Evolutionary conservation across 345 rosid genomes (phyloP).

Genomic region (Aethionema arabicum): DNA sequence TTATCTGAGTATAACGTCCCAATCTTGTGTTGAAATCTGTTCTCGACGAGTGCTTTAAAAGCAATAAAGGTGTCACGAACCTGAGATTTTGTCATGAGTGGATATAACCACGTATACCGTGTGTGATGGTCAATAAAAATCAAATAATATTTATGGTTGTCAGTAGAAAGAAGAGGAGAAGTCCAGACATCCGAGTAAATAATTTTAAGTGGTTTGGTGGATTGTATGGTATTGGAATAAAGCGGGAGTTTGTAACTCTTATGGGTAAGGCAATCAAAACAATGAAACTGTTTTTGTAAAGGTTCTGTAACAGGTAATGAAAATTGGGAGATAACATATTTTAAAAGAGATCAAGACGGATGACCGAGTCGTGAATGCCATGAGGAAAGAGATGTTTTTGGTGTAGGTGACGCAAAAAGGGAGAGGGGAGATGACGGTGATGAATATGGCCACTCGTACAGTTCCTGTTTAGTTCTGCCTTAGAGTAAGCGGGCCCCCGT

Average conservation of each 20-base stretch:
- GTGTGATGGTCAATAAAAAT: background rate
- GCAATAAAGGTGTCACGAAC: background rate
- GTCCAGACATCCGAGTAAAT: too few species aligned
- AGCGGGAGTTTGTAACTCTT: too few species aligned
- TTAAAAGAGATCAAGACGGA: background rate
- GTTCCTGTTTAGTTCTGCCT: background rate
- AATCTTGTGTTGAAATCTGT: background rate
- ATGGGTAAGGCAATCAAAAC: background rate
- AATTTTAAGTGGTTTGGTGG: too few species aligned
- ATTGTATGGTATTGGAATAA: too few species aligned
- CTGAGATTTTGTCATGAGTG: background rate
- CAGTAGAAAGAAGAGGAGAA: too few species aligned
- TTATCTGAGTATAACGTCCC: background rate
- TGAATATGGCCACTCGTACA: background rate
- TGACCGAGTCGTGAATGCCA: conserved; percentile 7
- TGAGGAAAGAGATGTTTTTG: background rate
- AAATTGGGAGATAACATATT: background rate
- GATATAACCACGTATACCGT: background rate
- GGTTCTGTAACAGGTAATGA: background rate
- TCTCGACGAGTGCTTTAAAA: background rate
- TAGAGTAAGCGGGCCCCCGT: background rate
- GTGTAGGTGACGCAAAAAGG: background rate
- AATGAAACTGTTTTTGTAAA: background rate
- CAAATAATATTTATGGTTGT: too few species aligned
- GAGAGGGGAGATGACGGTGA: background rate